These are phyloP conservation scores for Hymenoscyphus salicellus DNA, from an alignment of 2,329 filamentous ascomycete genomes.

Conservation along the genomic window DNA sequence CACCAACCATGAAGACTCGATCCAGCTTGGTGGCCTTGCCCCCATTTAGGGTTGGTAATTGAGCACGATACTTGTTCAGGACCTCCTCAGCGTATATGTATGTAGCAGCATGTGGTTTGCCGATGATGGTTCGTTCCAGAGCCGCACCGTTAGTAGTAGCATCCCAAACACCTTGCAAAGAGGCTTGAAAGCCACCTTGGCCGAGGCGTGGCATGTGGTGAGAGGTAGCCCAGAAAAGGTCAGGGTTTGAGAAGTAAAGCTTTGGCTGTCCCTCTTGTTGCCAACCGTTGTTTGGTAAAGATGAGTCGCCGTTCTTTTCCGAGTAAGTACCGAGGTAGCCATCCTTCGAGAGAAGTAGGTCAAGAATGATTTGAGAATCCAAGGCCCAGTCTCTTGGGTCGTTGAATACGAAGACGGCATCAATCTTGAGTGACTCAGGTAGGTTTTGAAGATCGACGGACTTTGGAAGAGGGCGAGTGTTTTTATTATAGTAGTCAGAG, in stretches of 20 bases:
- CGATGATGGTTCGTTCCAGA: slow-evolving; percentile 65
- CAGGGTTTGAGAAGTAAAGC: slow-evolving; percentile 84
- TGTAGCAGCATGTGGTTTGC: slow-evolving; percentile 74
- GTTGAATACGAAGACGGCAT: slow-evolving; percentile 89
- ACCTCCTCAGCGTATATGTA: slow-evolving; percentile 80
- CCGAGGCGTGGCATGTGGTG: slow-evolving; percentile 83
- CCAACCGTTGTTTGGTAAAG: slow-evolving; percentile 70
- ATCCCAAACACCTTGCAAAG: slow-evolving; percentile 75
- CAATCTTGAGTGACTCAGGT: slow-evolving; percentile 64
- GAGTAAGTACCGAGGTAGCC: slow-evolving; percentile 82
- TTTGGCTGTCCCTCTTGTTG: slow-evolving; percentile 75
- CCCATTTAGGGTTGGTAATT: slow-evolving; percentile 22
- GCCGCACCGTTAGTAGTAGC: slow-evolving; percentile 61
- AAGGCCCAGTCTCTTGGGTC: slow-evolving; percentile 94
- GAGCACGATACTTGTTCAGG: slow-evolving; percentile 56
- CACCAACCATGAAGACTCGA: slow-evolving; percentile 89
- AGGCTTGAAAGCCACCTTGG: slow-evolving; percentile 83
- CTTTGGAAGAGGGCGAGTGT: slow-evolving; percentile 56
- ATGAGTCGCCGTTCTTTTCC: slow-evolving; percentile 60
- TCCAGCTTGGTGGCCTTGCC: slow-evolving; percentile 49
- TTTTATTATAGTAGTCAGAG: slow-evolving; percentile 56
- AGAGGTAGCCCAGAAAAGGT: slow-evolving; percentile 80
- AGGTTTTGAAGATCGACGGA: slow-evolving; percentile 45
- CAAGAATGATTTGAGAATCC: slow-evolving; percentile 77
- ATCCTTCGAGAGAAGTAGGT: slow-evolving; percentile 72